Evolutionary conservation across 1,284 basidiomycete species (phyloP), one percentile per base, ranked within the genome.

Genomic region (Cystobasidium pallidum): DNA sequence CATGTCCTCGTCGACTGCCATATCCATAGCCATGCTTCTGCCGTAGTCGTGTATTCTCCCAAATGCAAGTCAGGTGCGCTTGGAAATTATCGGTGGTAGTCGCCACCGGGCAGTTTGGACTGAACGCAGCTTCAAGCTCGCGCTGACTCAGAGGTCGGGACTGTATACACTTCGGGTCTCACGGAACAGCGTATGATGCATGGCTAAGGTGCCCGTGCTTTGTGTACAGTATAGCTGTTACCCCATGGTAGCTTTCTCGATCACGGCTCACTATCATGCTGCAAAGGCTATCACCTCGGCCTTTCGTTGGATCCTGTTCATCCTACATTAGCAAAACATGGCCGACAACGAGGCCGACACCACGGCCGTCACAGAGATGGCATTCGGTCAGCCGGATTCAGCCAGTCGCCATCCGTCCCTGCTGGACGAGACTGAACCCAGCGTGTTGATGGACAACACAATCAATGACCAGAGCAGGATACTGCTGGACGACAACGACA

Each of bases 391-490:
- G 24, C 62, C 62, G 19, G 62, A 21, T 19, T 47, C 62, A 15
- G 62, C 62, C 13, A 36, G 21, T 36, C 30, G 36, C 30, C 21
- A 30, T 41, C 52, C 64, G 4, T 66, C 64, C 7, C 24, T 66
- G 51, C 49, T 66, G 51, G 64, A 66, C 26, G 64, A 66, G 36
- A 66, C 64, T 3, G 64, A 66, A 28, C 64, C 64, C 19, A 43
- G 45, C 39, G 51, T 54, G 10, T 19, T 55, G n/a, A 24, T 66
- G 15, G 51, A 54, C 36, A 47, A 54, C 7, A 57, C 51, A 11
- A 55, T 52, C 21, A 52, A 32, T 19, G 64, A 39, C 64, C 49
- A 41, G 34, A 66, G 62, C 62, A 57, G 49, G 51, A 15, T 39
- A 36, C n/a, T 54, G 51, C 32, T 26, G 7, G 61, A 19, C n/a